Base-by-base conservation (phyloP, 805 yeast species). In the Sungouiella blattae region DNA sequence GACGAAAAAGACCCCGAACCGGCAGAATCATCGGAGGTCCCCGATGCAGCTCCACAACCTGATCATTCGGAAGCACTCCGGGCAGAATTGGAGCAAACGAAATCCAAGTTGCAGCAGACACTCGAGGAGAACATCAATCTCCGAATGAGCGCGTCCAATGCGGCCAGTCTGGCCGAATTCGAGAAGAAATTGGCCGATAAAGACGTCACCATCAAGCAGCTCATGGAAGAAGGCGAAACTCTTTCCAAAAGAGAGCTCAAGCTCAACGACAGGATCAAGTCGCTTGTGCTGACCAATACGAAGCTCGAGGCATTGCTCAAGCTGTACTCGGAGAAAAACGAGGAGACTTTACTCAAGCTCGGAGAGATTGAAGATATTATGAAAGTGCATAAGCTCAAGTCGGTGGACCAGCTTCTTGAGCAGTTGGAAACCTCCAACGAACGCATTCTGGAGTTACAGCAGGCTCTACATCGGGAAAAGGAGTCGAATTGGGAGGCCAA, bases 161-260 rank as follows among this genome's bases (percentile, higher is more conserved):
- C 21, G 11, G 22, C 26, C n/a, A 22, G 13, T 9, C 26, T 11
- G 33, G 12, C 7, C 40, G 53, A 38, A 5, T 44, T 52, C 37
- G 47, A 37, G 43, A 64, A 47, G 43, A 70, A 58, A 36, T 57
- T 57, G 30, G 60, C 43, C 49, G 75, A 58, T 47, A 81, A 65
- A 64, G 86, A 88, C 33, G 71, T 66, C 9, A 74, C 78, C 20
- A 78, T 89, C 17, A 72, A 75, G 12, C 79, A 81, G 37, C 61
- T 89, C 18, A 53, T 84, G 52, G 77, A 74, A 36, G 96, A 88
- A 57, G 95, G 95, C 4, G 80, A 83, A 43, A 76, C 73, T 16
- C 59, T 87, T 25, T 78, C 93, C 0, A 71, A 72, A 39, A 79
- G 77, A 41, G 97, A 91, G 49, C 68, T 87, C 18, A 77, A 75